Evolutionary conservation across 768 basidiomycete species (phyloP), one percentile per base, ranked within the genome.

Genomic region (Sporobolomyces pararoseus): DNA sequence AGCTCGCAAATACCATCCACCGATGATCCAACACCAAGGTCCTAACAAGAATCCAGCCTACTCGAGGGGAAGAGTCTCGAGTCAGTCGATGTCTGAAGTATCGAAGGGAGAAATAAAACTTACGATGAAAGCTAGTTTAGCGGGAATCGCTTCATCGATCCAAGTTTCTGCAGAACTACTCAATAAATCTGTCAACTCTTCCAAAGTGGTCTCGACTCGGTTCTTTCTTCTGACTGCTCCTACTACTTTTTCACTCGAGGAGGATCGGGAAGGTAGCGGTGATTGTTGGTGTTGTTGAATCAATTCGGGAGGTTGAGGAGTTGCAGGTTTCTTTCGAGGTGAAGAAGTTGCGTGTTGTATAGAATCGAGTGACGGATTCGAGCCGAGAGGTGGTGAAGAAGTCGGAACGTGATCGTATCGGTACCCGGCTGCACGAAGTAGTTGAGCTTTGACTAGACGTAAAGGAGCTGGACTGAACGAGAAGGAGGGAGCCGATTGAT

Each of bases 71-170:
- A n/a, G 16, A 35, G n/a, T 7, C 39, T 42, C 9, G 10, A 42
- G 39, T 29, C 32, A 42, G 50, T 42, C 12, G 46, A 49, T 12
- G 25, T 9, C 7, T 21, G 46, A 58, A 23, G 21, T 4, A 13
- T n/a, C 21, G 5, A 21, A 6, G 47, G 35, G 39, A 62, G 53
- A 5, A 17, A 50, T 37, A 6, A 42, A 3, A 47, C 69, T 31
- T 19, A 71, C 54, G 37, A 77, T 44, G 66, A 75, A 75, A 44
- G 34, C 46, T 4, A 73, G 71, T 69, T 75, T 75, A n/a, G 76
- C 76, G 25, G 73, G 68, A 6, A 77, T 66, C 37, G 64, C 57
- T 62, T 69, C 67, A 51, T 73, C 72, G 23, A 65, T 49, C 59
- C 60, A 51, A 12, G 61, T 59, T 6, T 58, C 61, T 0, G 71